Base-by-base conservation (phyloP, 805 yeast species). In the Teunomyces gatunensis region DNA sequence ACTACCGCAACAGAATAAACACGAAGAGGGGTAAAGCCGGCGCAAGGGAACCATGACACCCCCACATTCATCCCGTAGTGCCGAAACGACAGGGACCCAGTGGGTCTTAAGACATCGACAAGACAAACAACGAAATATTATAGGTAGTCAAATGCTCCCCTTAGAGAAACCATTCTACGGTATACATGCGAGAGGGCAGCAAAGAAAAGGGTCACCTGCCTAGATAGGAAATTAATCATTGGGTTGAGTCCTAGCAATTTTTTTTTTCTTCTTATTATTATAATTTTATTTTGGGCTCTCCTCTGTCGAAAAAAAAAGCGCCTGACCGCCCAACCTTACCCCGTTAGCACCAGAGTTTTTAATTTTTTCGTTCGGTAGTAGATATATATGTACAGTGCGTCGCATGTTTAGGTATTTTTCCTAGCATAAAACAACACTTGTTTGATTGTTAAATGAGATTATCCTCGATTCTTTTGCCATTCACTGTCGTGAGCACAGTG, bases 401-500 rank as follows among this genome's bases (percentile, higher is more conserved):
- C 34, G 34, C 34, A 32, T 32, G 10, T 32, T 32, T 32, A 9
- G 27, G 4, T 32, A 13, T 30, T 30, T 32, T 13, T 5, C 5
- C 11, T 25, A 25, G 27, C 27, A 9, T 25, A 25, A 25, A 25
- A 25, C 27, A 25, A 7, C 11, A 25, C 27, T 25, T 3, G 10
- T 1, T 9, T 25, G 11, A 6, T 25, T 25, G 27, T 25, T 25
- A 25, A 32, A 45, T 45, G 47, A 37, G 40, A 42, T 37, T 45
- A 13, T 10, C 43, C 12, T 20, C 33, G 17, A 27, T 45, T 21
- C 21, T 39, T 18, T 25, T 28, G 32, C 36, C 43, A n/a, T 12
- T 45, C 15, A 25, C 43, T 30, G n/a, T 39, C 13, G 42, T 23
- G 13, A 30, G 37, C n/a, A 18, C 43, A 23, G 42, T 30, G 32